Evolutionary conservation across 164 flowering plant genomes (phyloP).

Genomic region (Paratinospora sagittata): DNA sequence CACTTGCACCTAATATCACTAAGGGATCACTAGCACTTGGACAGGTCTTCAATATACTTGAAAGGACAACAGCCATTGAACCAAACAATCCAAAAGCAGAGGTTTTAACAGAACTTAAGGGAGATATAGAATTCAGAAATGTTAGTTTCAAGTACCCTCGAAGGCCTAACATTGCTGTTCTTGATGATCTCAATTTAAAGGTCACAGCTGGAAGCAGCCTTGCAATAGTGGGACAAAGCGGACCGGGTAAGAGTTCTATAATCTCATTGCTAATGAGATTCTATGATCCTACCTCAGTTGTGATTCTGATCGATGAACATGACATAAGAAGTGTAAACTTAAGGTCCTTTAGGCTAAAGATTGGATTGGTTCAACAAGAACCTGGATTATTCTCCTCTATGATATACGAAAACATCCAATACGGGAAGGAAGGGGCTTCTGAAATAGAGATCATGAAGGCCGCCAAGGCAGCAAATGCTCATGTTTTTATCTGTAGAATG

Average conservation of each 20-base stretch:
- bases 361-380: constrained; percentile 76
- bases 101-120: constrained; percentile 34
- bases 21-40: constrained; percentile 64
- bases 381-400: constrained; percentile 75
- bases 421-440: constrained; percentile 60
- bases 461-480: constrained; percentile 73
- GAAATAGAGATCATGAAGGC: constrained; percentile 64
- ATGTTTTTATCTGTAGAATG: constrained; percentile 64
- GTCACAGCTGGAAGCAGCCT: constrained; percentile 53
- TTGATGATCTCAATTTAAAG: constrained; percentile 40
- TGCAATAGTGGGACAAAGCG: constrained; percentile 88
- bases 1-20: constrained; percentile 59
- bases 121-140: constrained; percentile 52
- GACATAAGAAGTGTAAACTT: constrained; percentile 49
- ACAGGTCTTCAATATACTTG: constrained; percentile 53
- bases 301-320: constrained; percentile 45
- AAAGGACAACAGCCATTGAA: constrained; percentile 45
- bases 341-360: constrained; percentile 44
- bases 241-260: constrained; percentile 78
- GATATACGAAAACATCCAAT: constrained; percentile 68
- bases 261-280: constrained; percentile 57
- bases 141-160: constrained; percentile 60
- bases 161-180: constrained; percentile 53
- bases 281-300: constrained; percentile 59
- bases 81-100: constrained; percentile 36